These are phyloP conservation scores for Calendula officinalis DNA, from an alignment of 129 eudicot species.

Conservation along the genomic window DNA sequence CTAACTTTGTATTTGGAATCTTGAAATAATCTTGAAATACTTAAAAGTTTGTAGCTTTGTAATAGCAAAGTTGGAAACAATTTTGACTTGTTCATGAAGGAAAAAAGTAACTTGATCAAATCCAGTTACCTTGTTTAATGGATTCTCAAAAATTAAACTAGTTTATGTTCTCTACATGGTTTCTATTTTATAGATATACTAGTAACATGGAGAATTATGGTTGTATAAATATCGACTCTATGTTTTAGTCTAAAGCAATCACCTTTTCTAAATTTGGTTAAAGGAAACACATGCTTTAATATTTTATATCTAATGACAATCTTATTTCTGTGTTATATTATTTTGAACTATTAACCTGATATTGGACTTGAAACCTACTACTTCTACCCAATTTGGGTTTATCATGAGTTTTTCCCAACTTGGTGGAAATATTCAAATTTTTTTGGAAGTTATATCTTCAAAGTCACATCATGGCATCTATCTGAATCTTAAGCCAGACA, in stretches of 20 bases:
- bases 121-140: neutral
- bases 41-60: neutral
- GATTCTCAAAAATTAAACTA: neutral
- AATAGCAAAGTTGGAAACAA: neutral
- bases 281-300: neutral
- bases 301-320: neutral
- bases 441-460: neutral
- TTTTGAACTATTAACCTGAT: neutral
- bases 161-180: neutral
- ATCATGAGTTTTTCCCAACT: neutral
- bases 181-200: constrained; percentile 1
- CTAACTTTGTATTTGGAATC: neutral
- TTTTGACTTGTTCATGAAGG: constrained; percentile 6
- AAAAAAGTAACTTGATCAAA: neutral
- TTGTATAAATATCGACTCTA: neutral
- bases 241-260: constrained; percentile 8
- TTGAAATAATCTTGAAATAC: neutral
- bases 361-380: neutral
- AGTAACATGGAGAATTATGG: neutral
- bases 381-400: neutral
- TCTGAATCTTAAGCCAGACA: neutral
- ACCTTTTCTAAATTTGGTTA: neutral
- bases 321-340: constrained; percentile 8
- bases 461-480: neutral
- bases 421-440: neutral